Percentiles rank a stretch among this genome's conserved stretches.
These are phyloP conservation scores for Venturiaceae sp. DNA, from an alignment of 2,329 filamentous ascomycete species.

Conservation along the genomic window DNA sequence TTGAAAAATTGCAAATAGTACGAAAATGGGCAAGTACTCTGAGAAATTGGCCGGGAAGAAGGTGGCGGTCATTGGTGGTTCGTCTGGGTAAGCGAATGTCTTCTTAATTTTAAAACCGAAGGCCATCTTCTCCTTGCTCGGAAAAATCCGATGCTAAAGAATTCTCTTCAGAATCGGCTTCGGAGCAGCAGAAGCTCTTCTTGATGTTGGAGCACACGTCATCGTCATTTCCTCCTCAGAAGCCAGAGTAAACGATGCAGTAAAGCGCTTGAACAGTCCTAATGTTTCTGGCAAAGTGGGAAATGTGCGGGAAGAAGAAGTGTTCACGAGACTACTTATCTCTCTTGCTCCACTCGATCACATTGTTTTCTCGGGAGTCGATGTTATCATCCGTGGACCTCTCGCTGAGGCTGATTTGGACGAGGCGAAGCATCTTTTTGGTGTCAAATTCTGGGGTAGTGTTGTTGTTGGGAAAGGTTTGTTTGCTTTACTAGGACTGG, in stretches of 20 bases:
- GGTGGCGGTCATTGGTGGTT: slow-evolving; percentile 27
- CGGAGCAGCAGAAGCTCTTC: slow-evolving; percentile 25
- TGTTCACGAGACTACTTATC: slow-evolving; percentile 21
- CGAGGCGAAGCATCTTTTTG: slow-evolving; percentile 26
- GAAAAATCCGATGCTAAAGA: not conserved
- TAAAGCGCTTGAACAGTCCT: slow-evolving; percentile 16
- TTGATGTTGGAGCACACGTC: slow-evolving; percentile 25
- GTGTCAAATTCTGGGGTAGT: slow-evolving; percentile 32
- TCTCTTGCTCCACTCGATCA: slow-evolving; percentile 27
- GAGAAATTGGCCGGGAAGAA: slow-evolving; percentile 26
- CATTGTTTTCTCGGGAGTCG: slow-evolving; percentile 28
- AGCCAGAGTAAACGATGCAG: slow-evolving; percentile 21
- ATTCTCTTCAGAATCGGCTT: slow-evolving; percentile 27
- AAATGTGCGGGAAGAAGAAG: slow-evolving; percentile 24
- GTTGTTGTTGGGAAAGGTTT: slow-evolving; percentile 24
- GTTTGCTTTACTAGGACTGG: not conserved
- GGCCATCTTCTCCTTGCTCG: not conserved
- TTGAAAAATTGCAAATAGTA: too few relatives aligned
- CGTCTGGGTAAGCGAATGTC: slow-evolving; percentile 22
- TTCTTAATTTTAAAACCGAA: not conserved
- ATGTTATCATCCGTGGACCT: slow-evolving; percentile 27
- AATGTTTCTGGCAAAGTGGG: slow-evolving; percentile 21
- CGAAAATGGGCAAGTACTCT: not conserved
- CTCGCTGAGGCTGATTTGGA: slow-evolving; percentile 23
- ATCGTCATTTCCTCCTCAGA: slow-evolving; percentile 26